phyloP scores from a whole-genome alignment of 164 flowering plant genomes.

The Santalum album region DNA sequence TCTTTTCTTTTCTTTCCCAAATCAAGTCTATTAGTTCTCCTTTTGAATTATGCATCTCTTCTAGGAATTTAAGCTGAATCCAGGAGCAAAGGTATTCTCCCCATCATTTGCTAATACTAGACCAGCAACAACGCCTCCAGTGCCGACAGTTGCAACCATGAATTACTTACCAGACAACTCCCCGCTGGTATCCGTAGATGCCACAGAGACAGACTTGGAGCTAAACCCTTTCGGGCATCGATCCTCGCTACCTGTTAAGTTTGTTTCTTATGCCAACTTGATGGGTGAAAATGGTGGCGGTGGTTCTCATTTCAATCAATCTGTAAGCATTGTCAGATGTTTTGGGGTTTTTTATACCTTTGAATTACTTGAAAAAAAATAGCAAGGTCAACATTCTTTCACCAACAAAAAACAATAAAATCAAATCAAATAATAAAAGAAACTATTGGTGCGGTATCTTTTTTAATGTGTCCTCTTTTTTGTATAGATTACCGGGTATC shows the following conservation, averaged over 20 bases:
- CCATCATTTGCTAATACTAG: slow-evolving; percentile 38
- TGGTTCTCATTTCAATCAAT: slow-evolving; percentile 43
- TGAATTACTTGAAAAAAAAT: background rate
- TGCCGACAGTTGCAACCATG: slow-evolving; percentile 25
- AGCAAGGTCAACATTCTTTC: too few relatives aligned
- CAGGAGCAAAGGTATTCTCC: slow-evolving; percentile 68
- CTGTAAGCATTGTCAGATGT: slow-evolving; percentile 34
- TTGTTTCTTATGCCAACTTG: slow-evolving; percentile 35
- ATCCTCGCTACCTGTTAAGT: slow-evolving; percentile 44
- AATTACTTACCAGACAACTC: slow-evolving; percentile 38
- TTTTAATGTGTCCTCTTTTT: slow-evolving; percentile 1
- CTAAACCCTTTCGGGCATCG: slow-evolving; percentile 32
- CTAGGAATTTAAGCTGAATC: slow-evolving; percentile 81
- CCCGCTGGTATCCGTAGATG: slow-evolving; percentile 29
- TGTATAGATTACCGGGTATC: slow-evolving; percentile 45
- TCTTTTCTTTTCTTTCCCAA: too few relatives aligned
- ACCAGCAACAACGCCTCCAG: slow-evolving; percentile 28
- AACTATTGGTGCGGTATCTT: background rate
- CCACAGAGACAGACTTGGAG: slow-evolving; percentile 41
- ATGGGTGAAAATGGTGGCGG: slow-evolving; percentile 38
- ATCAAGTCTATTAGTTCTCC: too few relatives aligned
- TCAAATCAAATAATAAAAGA: background rate
- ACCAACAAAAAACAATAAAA: too few relatives aligned
- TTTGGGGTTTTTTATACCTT: background rate
- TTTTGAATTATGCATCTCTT: background rate